These are phyloP conservation scores for Agrostemma githago DNA, from an alignment of 148 eudicot genomes.

Conservation along the genomic window DNA sequence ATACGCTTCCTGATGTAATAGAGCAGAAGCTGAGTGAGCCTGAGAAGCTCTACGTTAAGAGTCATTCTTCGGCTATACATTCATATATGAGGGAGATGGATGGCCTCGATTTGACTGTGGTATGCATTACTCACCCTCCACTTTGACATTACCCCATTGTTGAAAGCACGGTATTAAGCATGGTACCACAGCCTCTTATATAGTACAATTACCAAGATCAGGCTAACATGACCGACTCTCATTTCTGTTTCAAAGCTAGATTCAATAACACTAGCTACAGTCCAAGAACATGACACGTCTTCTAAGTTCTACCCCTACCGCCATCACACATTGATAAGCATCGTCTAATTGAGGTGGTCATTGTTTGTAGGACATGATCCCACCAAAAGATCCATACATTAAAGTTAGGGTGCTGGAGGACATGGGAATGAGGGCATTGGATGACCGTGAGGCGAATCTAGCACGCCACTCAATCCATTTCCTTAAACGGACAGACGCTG, in stretches of 20 bases:
- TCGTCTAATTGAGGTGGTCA: neutral
- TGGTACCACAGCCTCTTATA: neutral
- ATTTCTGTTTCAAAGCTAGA: neutral
- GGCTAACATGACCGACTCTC: neutral
- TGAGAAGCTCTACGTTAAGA: constrained; percentile 75
- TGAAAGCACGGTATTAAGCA: neutral
- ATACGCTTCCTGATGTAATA: constrained; percentile 71
- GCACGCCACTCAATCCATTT: constrained; percentile 87
- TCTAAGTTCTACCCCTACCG: neutral
- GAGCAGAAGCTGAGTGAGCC: constrained; percentile 68
- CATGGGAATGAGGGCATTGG: constrained; percentile 65
- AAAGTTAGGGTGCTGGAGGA: constrained; percentile 89
- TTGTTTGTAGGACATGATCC: constrained; percentile 74
- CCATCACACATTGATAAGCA: neutral
- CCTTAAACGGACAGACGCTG: constrained; percentile 87
- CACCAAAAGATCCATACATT: constrained; percentile 94
- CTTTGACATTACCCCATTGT: neutral
- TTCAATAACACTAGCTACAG: too few species aligned
- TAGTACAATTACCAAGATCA: neutral
- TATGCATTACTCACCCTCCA: constrained; percentile 30
- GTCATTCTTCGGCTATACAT: constrained; percentile 53
- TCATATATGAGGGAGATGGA: constrained; percentile 60
- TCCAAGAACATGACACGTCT: neutral
- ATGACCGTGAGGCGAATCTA: constrained; percentile 73
- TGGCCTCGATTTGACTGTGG: constrained; percentile 75